Evolutionary conservation across 2,329 filamentous ascomycete species (phyloP), one percentile per base, ranked within the genome.

Genomic region (Botryotinia globosa): DNA sequence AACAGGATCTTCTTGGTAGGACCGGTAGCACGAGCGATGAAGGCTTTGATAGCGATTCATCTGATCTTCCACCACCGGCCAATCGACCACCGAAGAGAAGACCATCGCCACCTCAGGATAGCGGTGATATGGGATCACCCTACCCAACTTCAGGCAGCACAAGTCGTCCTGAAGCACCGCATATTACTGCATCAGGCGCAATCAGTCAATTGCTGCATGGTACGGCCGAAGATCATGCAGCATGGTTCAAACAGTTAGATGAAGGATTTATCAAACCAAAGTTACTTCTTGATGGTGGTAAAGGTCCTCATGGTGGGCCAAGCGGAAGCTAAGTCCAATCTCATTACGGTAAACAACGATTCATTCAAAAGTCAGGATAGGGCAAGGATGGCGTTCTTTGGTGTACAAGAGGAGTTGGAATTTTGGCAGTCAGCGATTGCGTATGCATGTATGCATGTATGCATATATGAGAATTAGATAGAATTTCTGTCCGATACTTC

Each of bases 241-340:
- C 92, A 63, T 89, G 97, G 83, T 97, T 99, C 82, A 91, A 90
- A 77, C 94, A 97, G 83, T 85, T 99, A 74, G 96, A 99, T 81
- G 96, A 99, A 82, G 94, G 94, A 74, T 98, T 94, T 81, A 94
- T 98, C 82, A 98, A 98, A 85, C 95, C 95, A 29, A 93, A 91
- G 80, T 83, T 98, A 72, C 82, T 98, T 76, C 87, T 98, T 32
- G 94, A 98, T 82, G 92, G 91, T 22, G 80, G 80, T 4, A 81
- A 79, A 59, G 76, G 77, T 6, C 75, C 77, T 56, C 76, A 78
- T 69, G 75, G 77, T 62, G 78, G 79, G 10, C 74, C 77, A n/a
- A 76, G 75, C 29, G 71, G 71, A 25, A 56, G 45, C 62, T 72
- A 56, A 45, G 7, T 37, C 29, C 20, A 12, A 22, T 42, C 44